Base-by-base conservation (phyloP, 2,329 filamentous ascomycete species). In the Talaromyces funiculosus region DNA sequence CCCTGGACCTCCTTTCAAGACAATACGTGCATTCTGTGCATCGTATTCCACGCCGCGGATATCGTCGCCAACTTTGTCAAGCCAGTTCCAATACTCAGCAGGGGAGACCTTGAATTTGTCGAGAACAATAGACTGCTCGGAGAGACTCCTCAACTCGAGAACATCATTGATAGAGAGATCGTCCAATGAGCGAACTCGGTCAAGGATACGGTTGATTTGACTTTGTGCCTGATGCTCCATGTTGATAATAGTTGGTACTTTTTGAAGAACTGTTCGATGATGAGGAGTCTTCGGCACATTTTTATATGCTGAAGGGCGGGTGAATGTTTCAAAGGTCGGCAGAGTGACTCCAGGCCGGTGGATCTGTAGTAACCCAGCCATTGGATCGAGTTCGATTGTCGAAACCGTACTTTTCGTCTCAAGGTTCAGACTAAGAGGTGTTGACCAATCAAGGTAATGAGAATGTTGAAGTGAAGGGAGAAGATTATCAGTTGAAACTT, bases 101-200 rank as follows among this genome's bases (percentile, higher is more conserved):
- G 9, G 10, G 3, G 38, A 42, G 18, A 22, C 10, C 9, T 22
- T 42, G 18, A 42, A 42, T 8, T 42, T 60, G 38, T 60, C 16
- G 29, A 60, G 26, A 49, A 55, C 9, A 60, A 60, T 29, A 49
- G 58, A 60, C 33, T 33, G 40, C 58, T 56, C 49, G 56, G 58
- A 55, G 40, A 49, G 1, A 40, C 14, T 9, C 35, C 51, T 55
- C 31, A 51, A 26, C 40, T 60, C 31, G 35, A 20, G 9, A 5
- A 56, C 22, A 49, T 60, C 51, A 26, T 42, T 31, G 6, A 20
- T 51, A 5, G 51, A 60, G 33, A 60, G 58, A 47, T 60, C 51
- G 24, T 55, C 51, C 20, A 60, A 22, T 49, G 58, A 49, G n/a
- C 22, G 51, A 49, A 55, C 22, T 38, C 51, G 29, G 42, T 56